Evolutionary conservation across 2,329 filamentous ascomycete species (phyloP).

Genomic region (Venturia oleaginea): DNA sequence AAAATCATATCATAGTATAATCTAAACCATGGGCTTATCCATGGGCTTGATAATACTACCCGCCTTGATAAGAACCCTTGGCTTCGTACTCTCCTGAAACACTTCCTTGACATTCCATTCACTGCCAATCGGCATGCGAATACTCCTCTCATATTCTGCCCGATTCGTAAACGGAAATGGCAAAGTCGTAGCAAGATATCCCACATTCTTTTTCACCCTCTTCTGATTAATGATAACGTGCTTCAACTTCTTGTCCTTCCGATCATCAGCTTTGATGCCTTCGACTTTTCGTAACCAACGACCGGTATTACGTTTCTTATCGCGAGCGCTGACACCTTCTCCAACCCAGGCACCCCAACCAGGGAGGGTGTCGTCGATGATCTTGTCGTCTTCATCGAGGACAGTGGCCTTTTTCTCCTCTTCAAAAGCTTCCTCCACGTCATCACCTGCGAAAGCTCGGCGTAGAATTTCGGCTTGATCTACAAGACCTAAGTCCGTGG

Average conservation of each 20-base stretch:
- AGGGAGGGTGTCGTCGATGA: conserved; percentile 74
- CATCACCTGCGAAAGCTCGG: conserved; percentile 71
- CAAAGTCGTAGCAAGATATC: conserved; percentile 74
- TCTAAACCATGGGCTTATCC: conserved; percentile 58
- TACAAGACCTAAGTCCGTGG: conserved; percentile 6
- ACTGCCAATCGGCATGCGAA: conserved; percentile 78
- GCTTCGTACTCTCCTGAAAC: conserved; percentile 83
- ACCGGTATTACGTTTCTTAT: conserved; percentile 42
- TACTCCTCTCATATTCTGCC: conserved; percentile 81
- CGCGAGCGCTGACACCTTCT: conserved; percentile 64
- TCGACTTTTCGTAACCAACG: conserved; percentile 57
- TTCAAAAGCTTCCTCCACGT: conserved; percentile 72
- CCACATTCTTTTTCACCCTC: conserved; percentile 78
- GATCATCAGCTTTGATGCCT: conserved; percentile 65
- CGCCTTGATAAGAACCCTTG: conserved; percentile 81
- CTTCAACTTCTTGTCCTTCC: conserved; percentile 74
- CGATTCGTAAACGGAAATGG: conserved; percentile 84
- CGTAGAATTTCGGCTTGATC: conserved; percentile 47
- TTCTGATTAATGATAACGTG: conserved; percentile 91
- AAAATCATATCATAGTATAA: neutral
- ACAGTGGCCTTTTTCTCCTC: conserved; percentile 66
- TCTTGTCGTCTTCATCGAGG: conserved; percentile 72
- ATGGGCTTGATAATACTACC: conserved; percentile 87
- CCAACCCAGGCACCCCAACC: conserved; percentile 94
- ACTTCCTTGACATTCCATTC: conserved; percentile 97